A percentile compares a stretch with the other conserved stretches of the same genome.
Evolutionary conservation across 2,329 filamentous ascomycete genomes (phyloP).

Genomic region (Botryotinia globosa): DNA sequence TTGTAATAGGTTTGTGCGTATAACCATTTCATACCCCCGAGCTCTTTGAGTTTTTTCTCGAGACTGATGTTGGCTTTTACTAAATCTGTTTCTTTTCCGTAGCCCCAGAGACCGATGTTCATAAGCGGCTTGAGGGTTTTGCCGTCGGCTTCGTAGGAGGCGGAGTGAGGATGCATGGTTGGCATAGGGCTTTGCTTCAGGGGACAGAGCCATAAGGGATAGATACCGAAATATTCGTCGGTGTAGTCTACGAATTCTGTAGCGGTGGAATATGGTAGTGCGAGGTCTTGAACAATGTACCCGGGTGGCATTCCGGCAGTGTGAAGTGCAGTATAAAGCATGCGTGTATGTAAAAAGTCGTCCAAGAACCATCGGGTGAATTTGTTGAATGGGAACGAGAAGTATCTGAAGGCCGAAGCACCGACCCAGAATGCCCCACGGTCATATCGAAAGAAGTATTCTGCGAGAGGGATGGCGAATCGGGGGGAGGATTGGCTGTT

Average conservation of each 20-base stretch:
- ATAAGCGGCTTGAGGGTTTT: slow-evolving; percentile 47
- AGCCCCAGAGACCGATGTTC: slow-evolving; percentile 78
- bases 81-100: slow-evolving; percentile 67
- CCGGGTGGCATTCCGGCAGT: slow-evolving; percentile 52
- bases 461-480: slow-evolving; percentile 47
- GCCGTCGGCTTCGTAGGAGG: slow-evolving; percentile 28
- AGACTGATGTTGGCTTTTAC: slow-evolving; percentile 67
- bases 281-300: slow-evolving; percentile 63
- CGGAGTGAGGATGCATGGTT: slow-evolving; percentile 38
- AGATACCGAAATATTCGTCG: slow-evolving; percentile 46
- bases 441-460: slow-evolving; percentile 62
- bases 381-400: slow-evolving; percentile 57
- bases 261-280: slow-evolving; percentile 52
- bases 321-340: slow-evolving; percentile 62
- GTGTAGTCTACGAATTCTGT: slow-evolving; percentile 53
- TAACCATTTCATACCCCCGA: slow-evolving; percentile 81
- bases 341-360: slow-evolving; percentile 58
- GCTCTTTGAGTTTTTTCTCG: slow-evolving; percentile 64
- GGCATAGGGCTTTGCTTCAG: slow-evolving; percentile 39
- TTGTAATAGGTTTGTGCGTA: slow-evolving; percentile 84
- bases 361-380: slow-evolving; percentile 58
- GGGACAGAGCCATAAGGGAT: slow-evolving; percentile 60
- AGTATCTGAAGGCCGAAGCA: slow-evolving; percentile 58
- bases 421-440: slow-evolving; percentile 65
- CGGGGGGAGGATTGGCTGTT: slow-evolving; percentile 17